phyloP scores from a whole-genome alignment of 176 grass and related monocot genomes.

The Aegilops sharonensis region DNA sequence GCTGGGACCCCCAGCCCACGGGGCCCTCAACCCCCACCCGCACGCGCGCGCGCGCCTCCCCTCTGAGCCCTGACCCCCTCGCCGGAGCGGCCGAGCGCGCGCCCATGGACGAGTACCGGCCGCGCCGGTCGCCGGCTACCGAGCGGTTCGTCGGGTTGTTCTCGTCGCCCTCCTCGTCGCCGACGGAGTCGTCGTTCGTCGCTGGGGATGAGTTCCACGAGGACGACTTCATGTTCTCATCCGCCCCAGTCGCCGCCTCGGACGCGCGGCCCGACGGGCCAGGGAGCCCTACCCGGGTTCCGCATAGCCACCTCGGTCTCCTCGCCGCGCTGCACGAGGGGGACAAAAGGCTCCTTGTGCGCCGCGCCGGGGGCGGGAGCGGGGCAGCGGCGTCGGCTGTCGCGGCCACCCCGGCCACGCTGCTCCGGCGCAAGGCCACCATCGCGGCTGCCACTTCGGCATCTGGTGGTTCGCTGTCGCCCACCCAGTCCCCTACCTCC shows the following conservation, averaged over 20 bases:
- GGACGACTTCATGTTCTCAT: slow-evolving; percentile 54
- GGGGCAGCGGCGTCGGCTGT: background rate
- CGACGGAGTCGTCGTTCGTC: slow-evolving; percentile 42
- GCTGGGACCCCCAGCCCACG: background rate
- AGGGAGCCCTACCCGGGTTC: slow-evolving; percentile 15
- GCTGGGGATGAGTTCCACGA: slow-evolving; percentile 47
- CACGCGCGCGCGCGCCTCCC: slow-evolving; percentile 24
- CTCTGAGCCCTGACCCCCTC: background rate
- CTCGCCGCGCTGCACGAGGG: slow-evolving; percentile 57
- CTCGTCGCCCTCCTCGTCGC: slow-evolving; percentile 58
- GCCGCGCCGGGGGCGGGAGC: slow-evolving; percentile 3
- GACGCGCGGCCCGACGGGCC: slow-evolving; percentile 2
- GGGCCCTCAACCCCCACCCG: background rate
- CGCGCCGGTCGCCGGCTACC: slow-evolving; percentile 46
- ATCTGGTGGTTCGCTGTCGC: slow-evolving; percentile 23
- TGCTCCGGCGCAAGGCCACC: slow-evolving; percentile 43
- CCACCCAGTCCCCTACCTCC: slow-evolving; percentile 19
- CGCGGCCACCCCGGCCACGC: slow-evolving; percentile 19
- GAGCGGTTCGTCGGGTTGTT: slow-evolving; percentile 56
- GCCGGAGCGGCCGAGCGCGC: background rate
- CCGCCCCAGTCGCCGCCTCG: background rate
- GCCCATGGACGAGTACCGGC: slow-evolving; percentile 44
- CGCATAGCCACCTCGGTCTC: slow-evolving; percentile 41
- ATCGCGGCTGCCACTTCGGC: slow-evolving; percentile 42
- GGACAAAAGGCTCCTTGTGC: slow-evolving; percentile 44